Percentiles rank a stretch among this genome's conserved stretches.
Conservation (phyloP, 768 basidiomycete species). For the Dioszegia crocea region DNA sequence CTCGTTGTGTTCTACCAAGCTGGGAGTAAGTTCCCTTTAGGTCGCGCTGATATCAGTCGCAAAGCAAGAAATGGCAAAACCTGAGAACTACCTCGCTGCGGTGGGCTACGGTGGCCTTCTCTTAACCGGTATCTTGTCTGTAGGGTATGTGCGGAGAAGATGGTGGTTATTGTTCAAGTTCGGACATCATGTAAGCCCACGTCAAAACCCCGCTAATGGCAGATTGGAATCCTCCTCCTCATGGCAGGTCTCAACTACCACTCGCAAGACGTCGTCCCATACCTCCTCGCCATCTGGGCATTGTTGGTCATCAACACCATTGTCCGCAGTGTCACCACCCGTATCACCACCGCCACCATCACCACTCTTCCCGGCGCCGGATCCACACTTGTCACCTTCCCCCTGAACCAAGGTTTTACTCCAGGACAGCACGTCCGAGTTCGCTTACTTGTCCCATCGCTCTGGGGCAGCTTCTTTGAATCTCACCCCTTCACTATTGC, state of each 20-base stretch:
- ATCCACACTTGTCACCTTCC: constrained; percentile 18
- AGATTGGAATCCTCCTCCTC: constrained; percentile 29
- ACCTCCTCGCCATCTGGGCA: constrained; percentile 20
- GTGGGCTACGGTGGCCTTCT: not conserved
- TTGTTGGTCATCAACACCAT: constrained; percentile 21
- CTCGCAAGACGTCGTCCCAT: constrained; percentile 25
- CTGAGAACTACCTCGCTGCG: constrained; percentile 5
- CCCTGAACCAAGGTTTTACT: constrained; percentile 4
- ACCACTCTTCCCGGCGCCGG: constrained; percentile 17
- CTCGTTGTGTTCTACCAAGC: constrained; percentile 9
- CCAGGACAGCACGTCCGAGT: constrained; percentile 5
- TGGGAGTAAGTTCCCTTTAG: constrained; percentile 1
- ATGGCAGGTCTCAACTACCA: constrained; percentile 32
- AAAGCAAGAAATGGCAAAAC: constrained; percentile 7
- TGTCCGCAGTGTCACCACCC: constrained; percentile 24
- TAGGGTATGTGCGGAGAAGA: constrained; percentile 4
- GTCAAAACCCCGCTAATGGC: not conserved
- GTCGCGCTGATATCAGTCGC: constrained; percentile 6
- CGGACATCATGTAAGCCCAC: constrained; percentile 25
- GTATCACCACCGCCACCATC: constrained; percentile 17
- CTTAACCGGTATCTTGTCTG: not conserved
- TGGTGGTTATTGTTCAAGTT: constrained; percentile 32
- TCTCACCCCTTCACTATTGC: constrained; percentile 8
- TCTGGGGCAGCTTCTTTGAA: not conserved
- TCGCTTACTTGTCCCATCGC: not conserved